Conservation (phyloP, 345 rosid species). For the Eucalyptus polybractea region DNA sequence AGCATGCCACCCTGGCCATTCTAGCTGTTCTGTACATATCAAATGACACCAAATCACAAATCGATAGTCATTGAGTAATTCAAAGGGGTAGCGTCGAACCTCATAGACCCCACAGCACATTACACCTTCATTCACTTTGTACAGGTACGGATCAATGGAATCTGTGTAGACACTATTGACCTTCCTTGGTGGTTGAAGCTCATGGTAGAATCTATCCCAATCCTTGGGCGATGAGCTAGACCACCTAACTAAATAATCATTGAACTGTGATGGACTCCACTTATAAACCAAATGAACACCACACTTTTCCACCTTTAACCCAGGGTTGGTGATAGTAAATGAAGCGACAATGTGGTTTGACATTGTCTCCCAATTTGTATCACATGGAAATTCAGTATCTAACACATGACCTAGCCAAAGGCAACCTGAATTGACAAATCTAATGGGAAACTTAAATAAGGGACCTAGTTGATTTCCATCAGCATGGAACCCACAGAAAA, state of each 20-base stretch:
- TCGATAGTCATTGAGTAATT: accelerated
- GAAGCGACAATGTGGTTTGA: not conserved
- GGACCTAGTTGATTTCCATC: too few species aligned
- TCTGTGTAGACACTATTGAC: accelerated
- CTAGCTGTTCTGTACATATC: accelerated
- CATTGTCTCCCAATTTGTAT: too few species aligned
- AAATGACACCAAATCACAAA: accelerated
- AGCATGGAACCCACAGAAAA: too few species aligned
- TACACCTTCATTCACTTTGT: too few species aligned
- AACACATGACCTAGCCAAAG: too few species aligned
- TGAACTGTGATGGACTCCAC: accelerated
- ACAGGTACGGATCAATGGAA: accelerated
- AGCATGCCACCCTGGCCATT: accelerated
- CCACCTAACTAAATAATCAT: not conserved
- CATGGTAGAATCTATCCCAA: not conserved
- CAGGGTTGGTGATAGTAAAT: accelerated
- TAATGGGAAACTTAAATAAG: too few species aligned
- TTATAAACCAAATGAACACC: not conserved
- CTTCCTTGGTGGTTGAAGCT: accelerated
- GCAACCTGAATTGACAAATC: too few species aligned
- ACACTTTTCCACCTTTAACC: not conserved
- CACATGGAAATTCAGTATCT: too few species aligned
- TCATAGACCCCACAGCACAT: accelerated
- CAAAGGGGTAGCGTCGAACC: too few species aligned
- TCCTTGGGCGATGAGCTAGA: not conserved